A percentile compares a stretch with the other conserved stretches of the same genome.
Conservation (phyloP, 2,329 filamentous ascomycete species). For the Metarhizium sp. region DNA sequence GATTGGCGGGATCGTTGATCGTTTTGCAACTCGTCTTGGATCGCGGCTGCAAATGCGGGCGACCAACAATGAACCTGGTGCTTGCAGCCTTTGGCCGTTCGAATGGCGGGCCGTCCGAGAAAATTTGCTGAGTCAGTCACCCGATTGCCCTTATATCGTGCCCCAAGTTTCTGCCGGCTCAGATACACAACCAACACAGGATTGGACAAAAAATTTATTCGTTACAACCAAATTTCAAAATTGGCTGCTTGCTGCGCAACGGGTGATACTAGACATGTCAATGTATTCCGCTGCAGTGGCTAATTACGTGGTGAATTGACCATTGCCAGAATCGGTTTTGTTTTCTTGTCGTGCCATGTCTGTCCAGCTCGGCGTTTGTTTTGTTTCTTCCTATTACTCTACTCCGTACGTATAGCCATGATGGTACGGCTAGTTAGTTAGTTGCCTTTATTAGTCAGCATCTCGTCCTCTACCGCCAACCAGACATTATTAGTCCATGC, state of each 20-base stretch:
- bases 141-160: conserved; percentile 30
- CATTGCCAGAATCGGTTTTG: no score
- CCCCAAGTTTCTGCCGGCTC: conserved; percentile 25
- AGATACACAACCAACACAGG: conserved; percentile 27
- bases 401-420: no score
- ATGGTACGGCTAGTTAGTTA: no score
- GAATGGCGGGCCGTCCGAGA: conserved; percentile 25
- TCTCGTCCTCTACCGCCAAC: no score
- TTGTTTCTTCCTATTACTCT: no score
- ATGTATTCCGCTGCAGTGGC: no score
- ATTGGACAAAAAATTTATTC: not conserved
- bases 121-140: conserved; percentile 33
- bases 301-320: no score
- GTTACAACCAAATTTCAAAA: not conserved
- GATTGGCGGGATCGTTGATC: conserved; percentile 1
- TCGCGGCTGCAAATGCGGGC: conserved; percentile 8
- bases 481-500: no score
- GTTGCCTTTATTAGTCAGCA: no score
- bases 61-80: no score
- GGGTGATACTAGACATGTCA: not conserved
- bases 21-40: conserved; percentile 5
- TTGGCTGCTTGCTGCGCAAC: not conserved
- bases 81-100: conserved; percentile 6
- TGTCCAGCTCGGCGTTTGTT: no score
- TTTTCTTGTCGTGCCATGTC: no score